phyloP scores from a whole-genome alignment of 225 moss, liverwort and hornwort genomes.

The Ulota crispa region DNA sequence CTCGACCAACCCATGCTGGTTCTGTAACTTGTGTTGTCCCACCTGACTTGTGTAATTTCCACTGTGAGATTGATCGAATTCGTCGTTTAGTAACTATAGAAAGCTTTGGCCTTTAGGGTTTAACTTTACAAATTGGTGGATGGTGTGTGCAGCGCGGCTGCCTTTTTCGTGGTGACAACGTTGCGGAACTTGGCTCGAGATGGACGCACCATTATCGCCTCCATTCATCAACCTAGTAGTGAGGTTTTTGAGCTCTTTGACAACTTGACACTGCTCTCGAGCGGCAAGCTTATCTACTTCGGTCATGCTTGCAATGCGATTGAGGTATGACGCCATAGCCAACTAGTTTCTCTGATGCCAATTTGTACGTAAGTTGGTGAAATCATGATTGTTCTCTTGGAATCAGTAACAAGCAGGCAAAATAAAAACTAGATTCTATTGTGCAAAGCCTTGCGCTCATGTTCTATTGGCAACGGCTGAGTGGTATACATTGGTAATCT shows the following conservation, averaged over 20 bases:
- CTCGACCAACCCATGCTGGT: not conserved
- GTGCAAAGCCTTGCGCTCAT: not conserved
- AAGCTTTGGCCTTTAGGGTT: not conserved
- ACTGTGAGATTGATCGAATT: not conserved
- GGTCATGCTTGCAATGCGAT: conserved; percentile 37
- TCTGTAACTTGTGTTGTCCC: not conserved
- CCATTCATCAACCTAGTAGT: conserved; percentile 63
- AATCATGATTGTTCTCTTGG: not conserved
- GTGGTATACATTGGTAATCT: not conserved
- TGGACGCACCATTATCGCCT: conserved; percentile 54
- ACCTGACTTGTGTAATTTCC: not conserved
- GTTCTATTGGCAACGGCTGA: not conserved
- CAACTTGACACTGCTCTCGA: conserved; percentile 45
- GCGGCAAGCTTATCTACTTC: conserved; percentile 53
- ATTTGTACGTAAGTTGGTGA: not conserved
- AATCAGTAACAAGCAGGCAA: not conserved
- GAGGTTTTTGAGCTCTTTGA: conserved; percentile 64
- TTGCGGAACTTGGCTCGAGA: conserved; percentile 55
- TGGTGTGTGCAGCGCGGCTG: conserved; percentile 45
- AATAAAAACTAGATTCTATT: not conserved
- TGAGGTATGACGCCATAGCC: conserved; percentile 34
- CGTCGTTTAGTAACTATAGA: too few relatives aligned
- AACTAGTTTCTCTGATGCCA: not conserved
- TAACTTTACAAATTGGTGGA: not conserved
- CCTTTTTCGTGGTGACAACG: conserved; percentile 53